A percentile compares a stretch with the other conserved stretches of the same genome.
phyloP scores from a whole-genome alignment of 345 rosid genomes.

The Aquilaria yunnanensis region DNA sequence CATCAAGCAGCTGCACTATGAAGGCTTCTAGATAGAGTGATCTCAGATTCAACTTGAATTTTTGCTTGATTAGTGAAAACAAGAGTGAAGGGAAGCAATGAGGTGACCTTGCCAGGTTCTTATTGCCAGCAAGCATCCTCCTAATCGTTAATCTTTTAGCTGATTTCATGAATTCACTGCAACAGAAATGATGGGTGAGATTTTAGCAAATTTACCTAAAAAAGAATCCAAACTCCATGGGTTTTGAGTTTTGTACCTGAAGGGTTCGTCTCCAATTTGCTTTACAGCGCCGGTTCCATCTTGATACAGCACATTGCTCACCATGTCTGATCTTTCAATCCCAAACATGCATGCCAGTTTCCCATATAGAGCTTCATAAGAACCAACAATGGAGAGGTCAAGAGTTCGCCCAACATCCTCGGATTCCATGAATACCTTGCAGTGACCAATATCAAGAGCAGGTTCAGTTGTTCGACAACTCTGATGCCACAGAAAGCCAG shows the following conservation, averaged over 20 bases:
- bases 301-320: constrained; percentile 55
- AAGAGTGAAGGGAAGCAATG: neutral
- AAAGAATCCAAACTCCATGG: too few relatives aligned
- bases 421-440: constrained; percentile 91
- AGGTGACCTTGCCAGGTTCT: constrained; percentile 54
- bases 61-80: neutral
- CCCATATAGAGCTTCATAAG: constrained; percentile 58
- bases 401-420: constrained; percentile 91
- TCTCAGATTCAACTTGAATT: too few relatives aligned
- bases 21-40: too few relatives aligned
- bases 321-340: constrained; percentile 50
- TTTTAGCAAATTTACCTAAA: too few relatives aligned
- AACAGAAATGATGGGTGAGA: neutral
- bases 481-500: constrained; percentile 27
- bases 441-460: constrained; percentile 50
- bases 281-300: constrained; percentile 55
- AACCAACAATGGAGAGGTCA: constrained; percentile 48
- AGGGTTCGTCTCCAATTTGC: constrained; percentile 72
- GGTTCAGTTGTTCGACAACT: constrained; percentile 22
- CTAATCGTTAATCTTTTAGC: constrained; percentile 52
- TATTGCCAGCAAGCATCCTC: constrained; percentile 43
- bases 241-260: constrained; percentile 43
- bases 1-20: too few relatives aligned
- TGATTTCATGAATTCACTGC: constrained; percentile 43
- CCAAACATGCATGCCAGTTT: constrained; percentile 66